These are phyloP conservation scores for Thraustotheca clavata DNA, from an alignment of 352 stramenopile species.

Conservation along the genomic window DNA sequence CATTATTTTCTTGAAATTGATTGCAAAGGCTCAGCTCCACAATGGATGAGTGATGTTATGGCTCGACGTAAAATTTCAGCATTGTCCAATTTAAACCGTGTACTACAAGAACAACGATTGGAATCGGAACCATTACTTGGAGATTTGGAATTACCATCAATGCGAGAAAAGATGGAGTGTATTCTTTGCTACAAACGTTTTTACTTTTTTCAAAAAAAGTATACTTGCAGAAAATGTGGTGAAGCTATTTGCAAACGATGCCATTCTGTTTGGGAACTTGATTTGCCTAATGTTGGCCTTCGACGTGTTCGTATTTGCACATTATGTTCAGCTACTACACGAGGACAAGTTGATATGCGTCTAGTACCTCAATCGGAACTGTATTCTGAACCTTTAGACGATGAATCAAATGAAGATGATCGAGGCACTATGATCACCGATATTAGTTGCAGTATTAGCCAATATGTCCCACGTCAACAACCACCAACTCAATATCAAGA, in stretches of 20 bases:
- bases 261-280: conserved; percentile 44
- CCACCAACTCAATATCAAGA: background rate
- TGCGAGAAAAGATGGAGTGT: conserved; percentile 30
- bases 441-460: conserved; percentile 18
- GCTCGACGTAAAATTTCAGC: conserved; percentile 10
- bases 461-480: background rate
- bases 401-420: conserved; percentile 4
- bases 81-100: conserved; percentile 43
- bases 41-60: conserved; percentile 9
- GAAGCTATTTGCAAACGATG: conserved; percentile 17
- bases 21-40: background rate
- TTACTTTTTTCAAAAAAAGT: conserved; percentile 29
- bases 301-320: conserved; percentile 79
- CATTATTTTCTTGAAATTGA: conserved; percentile 20
- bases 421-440: conserved; percentile 17
- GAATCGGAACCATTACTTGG: conserved; percentile 67
- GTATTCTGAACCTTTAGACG: conserved; percentile 1
- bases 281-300: conserved; percentile 65
- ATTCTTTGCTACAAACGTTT: conserved; percentile 75
- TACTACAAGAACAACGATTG: conserved; percentile 71
- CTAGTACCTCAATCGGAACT: background rate
- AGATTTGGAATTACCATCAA: conserved; percentile 51
- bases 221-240: conserved; percentile 15
- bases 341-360: background rate
- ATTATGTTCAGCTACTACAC: conserved; percentile 46